These are phyloP conservation scores for Ceratobasidium sp. DNA, from an alignment of 1,284 basidiomycete genomes.

Conservation along the genomic window DNA sequence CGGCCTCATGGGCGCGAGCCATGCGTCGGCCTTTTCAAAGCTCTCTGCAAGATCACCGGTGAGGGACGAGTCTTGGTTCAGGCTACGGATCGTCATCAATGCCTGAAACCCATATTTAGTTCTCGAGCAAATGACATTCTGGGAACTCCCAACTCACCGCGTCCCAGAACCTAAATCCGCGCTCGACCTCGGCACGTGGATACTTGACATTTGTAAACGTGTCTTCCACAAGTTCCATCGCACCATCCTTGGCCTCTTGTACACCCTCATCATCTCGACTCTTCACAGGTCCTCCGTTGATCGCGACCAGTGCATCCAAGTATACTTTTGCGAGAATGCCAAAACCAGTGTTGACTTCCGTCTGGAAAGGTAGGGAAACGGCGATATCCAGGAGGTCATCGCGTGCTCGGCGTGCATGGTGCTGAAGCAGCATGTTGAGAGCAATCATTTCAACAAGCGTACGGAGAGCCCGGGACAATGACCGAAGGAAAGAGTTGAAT, in stretches of 20 bases:
- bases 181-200: conserved; percentile 86
- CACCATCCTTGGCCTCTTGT: conserved; percentile 82
- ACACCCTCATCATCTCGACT: conserved; percentile 80
- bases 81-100: conserved; percentile 84
- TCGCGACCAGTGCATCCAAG: conserved; percentile 88
- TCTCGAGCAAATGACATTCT: neutral
- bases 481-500: conserved; percentile 96
- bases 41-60: conserved; percentile 86
- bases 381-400: conserved; percentile 95
- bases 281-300: conserved; percentile 79
- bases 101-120: conserved; percentile 52
- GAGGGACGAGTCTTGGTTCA: conserved; percentile 83
- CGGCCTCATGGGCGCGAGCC: conserved; percentile 90
- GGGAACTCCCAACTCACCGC: conserved; percentile 67
- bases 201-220: conserved; percentile 91
- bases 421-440: conserved; percentile 89
- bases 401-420: conserved; percentile 82
- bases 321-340: conserved; percentile 97
- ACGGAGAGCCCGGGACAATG: conserved; percentile 87
- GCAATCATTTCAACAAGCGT: conserved; percentile 91
- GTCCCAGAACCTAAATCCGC: conserved; percentile 99
- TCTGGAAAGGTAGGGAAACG: conserved; percentile 90
- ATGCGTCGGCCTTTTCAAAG: conserved; percentile 93
- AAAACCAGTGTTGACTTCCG: conserved; percentile 96
- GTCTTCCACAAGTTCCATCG: conserved; percentile 90